Conservation (phyloP, 116 monocot species). For the Cymodocea nodosa region DNA sequence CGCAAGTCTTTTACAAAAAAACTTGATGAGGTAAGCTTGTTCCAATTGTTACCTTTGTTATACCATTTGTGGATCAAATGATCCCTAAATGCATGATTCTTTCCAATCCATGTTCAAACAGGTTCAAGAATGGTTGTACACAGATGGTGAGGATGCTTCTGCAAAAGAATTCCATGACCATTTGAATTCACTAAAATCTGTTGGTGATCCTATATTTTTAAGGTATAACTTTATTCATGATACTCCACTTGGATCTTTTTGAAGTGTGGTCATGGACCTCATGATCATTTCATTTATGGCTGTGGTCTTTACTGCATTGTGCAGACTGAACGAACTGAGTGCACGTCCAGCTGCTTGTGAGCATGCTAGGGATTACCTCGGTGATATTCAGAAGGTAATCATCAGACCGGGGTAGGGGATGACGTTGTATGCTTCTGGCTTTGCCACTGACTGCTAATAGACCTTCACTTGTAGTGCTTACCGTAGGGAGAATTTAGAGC, state of each 20-base stretch:
- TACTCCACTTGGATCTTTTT: background rate
- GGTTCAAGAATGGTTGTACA: slow-evolving; percentile 99
- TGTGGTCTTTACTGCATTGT: background rate
- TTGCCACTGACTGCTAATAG: background rate
- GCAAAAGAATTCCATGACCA: slow-evolving; percentile 76
- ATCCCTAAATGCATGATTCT: background rate
- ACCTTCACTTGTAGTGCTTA: background rate
- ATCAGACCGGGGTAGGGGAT: background rate
- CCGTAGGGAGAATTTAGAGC: no score
- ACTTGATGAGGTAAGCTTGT: slow-evolving; percentile 63
- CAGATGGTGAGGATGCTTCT: slow-evolving; percentile 95
- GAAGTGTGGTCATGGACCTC: no score
- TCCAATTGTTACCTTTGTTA: slow-evolving; percentile 2
- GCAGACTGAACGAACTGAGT: slow-evolving; percentile 62
- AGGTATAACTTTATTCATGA: slow-evolving; percentile 31
- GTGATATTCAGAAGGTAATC: slow-evolving; percentile 51
- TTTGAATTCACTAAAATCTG: slow-evolving; percentile 55
- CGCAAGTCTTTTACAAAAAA: slow-evolving; percentile 54
- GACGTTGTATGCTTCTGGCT: background rate
- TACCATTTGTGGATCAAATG: background rate
- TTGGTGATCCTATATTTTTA: slow-evolving; percentile 95
- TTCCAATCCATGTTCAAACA: slow-evolving; percentile 13
- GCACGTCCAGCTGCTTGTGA: slow-evolving; percentile 57
- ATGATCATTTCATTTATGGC: background rate
- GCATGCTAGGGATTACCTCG: slow-evolving; percentile 50